A percentile compares a stretch with the other conserved stretches of the same genome.
phyloP scores from a whole-genome alignment of 1,284 basidiomycete species.

The Phenoliferia sp. region DNA sequence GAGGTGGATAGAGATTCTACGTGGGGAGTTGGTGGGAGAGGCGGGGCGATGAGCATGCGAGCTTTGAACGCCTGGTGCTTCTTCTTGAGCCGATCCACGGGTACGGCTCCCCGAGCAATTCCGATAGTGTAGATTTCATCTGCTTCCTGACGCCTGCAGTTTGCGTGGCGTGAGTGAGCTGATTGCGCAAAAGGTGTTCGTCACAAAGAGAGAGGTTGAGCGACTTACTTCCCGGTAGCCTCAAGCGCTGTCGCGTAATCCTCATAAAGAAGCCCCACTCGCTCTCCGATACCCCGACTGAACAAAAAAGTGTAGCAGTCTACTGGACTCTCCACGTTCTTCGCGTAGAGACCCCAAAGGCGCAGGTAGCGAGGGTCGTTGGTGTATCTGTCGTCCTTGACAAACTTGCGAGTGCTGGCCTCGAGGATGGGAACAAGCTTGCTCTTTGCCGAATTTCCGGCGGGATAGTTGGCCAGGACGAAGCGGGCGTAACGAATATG shows the following conservation, averaged over 20 bases:
- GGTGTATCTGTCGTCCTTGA: slow-evolving; percentile 70
- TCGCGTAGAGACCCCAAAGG: slow-evolving; percentile 77
- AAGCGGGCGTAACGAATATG: slow-evolving; percentile 40
- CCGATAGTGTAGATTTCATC: slow-evolving; percentile 79
- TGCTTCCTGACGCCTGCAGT: slow-evolving; percentile 62
- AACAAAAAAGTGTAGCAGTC: slow-evolving; percentile 72
- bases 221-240: slow-evolving; percentile 61
- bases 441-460: slow-evolving; percentile 54
- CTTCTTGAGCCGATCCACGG: slow-evolving; percentile 76
- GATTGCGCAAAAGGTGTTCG: neutral
- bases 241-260: slow-evolving; percentile 76
- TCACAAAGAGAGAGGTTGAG: neutral
- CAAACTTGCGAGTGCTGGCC: slow-evolving; percentile 69
- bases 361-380: slow-evolving; percentile 84
- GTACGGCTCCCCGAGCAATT: slow-evolving; percentile 73
- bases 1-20: slow-evolving; percentile 3
- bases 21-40: slow-evolving; percentile 34
- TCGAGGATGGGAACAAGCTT: slow-evolving; percentile 67
- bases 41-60: slow-evolving; percentile 50
- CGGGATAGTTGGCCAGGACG: slow-evolving; percentile 31
- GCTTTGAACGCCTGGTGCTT: slow-evolving; percentile 79
- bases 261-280: slow-evolving; percentile 74
- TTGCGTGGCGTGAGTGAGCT: neutral
- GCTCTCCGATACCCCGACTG: slow-evolving; percentile 70
- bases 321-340: slow-evolving; percentile 50